A percentile compares a stretch with the other conserved stretches of the same genome.
phyloP scores from a whole-genome alignment of 495 filamentous ascomycete species.

The Neurospora africana region DNA sequence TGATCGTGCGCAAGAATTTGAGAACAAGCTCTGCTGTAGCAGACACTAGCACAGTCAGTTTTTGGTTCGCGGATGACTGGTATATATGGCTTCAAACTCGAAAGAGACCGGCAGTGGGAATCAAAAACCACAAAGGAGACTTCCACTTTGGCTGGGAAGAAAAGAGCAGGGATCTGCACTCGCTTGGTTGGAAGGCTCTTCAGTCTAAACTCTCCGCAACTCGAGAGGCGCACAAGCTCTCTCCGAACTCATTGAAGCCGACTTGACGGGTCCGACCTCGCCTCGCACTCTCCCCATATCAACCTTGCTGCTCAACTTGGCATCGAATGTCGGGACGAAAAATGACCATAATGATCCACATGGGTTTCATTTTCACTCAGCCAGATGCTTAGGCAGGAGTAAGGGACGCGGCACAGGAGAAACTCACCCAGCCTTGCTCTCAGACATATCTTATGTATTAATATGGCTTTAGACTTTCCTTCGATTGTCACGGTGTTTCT shows the following conservation, averaged over 20 bases:
- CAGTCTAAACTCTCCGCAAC: not conserved
- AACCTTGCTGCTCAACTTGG: not conserved
- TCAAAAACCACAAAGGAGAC: not conserved
- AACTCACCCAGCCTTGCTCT: not conserved
- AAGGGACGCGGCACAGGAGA: not conserved
- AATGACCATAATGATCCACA: not conserved
- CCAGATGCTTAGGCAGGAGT: not conserved
- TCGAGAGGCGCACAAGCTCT: not conserved
- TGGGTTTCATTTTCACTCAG: not conserved
- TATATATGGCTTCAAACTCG: not conserved
- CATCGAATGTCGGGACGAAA: not conserved
- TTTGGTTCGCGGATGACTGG: not conserved
- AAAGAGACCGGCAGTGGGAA: not conserved
- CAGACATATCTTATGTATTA: not conserved
- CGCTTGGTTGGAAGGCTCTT: not conserved
- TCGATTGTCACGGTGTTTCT: not conserved
- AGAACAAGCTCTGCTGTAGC: not conserved
- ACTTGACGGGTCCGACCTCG: not conserved
- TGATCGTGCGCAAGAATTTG: not conserved
- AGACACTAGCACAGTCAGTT: not conserved
- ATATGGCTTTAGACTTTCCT: not conserved
- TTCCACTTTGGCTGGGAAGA: not conserved
- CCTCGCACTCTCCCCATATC: not conserved
- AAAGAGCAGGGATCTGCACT: not conserved
- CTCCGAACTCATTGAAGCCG: not conserved